Evolutionary conservation across 2,329 filamentous ascomycete species (phyloP).

Genomic region (Didymella pomorum): DNA sequence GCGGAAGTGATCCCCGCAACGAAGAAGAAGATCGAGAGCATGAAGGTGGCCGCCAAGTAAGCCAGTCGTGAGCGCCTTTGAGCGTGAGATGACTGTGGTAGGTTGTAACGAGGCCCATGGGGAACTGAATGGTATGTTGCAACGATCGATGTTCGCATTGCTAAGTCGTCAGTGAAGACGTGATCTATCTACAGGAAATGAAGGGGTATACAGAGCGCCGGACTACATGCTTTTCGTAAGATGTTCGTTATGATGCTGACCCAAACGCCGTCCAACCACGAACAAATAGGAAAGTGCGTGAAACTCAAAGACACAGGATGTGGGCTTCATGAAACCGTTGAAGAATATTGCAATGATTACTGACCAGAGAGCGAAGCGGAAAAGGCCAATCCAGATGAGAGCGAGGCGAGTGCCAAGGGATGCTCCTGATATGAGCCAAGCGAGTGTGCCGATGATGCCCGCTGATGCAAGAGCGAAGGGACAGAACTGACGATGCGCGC

Average conservation of each 20-base stretch:
- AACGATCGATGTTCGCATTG: neutral
- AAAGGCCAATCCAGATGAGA: neutral
- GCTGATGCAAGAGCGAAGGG: neutral
- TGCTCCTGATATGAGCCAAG: neutral
- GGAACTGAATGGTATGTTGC: neutral
- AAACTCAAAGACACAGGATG: neutral
- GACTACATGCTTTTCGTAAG: conserved; percentile 8
- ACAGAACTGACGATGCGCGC: neutral
- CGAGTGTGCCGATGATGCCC: conserved; percentile 3
- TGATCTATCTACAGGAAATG: neutral
- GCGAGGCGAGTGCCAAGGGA: neutral
- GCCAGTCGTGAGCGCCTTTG: neutral
- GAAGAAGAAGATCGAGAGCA: conserved; percentile 33
- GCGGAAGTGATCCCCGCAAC: conserved; percentile 30
- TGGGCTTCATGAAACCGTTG: neutral
- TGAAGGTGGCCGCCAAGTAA: conserved; percentile 37
- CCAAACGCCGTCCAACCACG: neutral
- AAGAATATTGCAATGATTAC: neutral
- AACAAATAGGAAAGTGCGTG: neutral
- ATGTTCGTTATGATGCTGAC: neutral
- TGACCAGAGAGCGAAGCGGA: neutral
- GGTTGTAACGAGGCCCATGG: neutral
- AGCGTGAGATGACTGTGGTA: neutral
- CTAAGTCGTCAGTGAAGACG: conserved; percentile 2
- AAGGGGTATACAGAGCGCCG: conserved; percentile 4